These are phyloP conservation scores for Phyllachora maydis DNA, from an alignment of 2,329 filamentous ascomycete species.

Conservation along the genomic window DNA sequence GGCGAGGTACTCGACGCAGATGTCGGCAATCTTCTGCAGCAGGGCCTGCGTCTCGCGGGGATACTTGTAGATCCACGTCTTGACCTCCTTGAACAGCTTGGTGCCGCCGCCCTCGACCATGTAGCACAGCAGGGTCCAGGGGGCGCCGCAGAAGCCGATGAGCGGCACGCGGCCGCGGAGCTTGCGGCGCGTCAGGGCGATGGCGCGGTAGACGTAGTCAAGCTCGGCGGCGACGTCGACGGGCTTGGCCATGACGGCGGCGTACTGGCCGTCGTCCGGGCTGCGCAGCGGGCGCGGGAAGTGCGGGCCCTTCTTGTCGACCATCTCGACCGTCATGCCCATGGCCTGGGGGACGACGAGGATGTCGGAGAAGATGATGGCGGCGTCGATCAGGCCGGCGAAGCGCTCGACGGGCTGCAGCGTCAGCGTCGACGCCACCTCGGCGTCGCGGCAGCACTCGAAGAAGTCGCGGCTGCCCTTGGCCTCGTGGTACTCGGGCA, in stretches of 20 bases:
- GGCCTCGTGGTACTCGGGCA: conserved; percentile 92
- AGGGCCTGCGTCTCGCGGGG: conserved; percentile 60
- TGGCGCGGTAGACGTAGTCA: conserved; percentile 89
- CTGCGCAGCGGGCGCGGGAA: conserved; percentile 70
- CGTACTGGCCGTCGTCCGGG: conserved; percentile 70
- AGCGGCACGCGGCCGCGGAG: conserved; percentile 73
- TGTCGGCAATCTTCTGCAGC: conserved; percentile 76
- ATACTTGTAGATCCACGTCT: conserved; percentile 93
- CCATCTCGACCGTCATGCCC: conserved; percentile 97
- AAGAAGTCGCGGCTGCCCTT: conserved; percentile 91
- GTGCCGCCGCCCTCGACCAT: conserved; percentile 97
- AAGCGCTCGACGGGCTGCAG: conserved; percentile 90
- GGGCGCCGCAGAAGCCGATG: conserved; percentile 91
- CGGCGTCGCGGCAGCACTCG: conserved; percentile 83
- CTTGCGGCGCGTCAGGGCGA: conserved; percentile 78
- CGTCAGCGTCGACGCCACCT: conserved; percentile 82
- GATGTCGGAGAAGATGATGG: conserved; percentile 98
- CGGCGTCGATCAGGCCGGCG: conserved; percentile 75
- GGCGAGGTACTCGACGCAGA: conserved; percentile 88
- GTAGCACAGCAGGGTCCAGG: conserved; percentile 94
- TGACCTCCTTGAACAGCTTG: conserved; percentile 83
- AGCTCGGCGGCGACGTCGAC: conserved; percentile 76
- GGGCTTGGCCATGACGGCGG: conserved; percentile 48
- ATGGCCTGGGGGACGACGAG: conserved; percentile 94
- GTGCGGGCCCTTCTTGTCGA: conserved; percentile 89